Base-by-base conservation (phyloP, 257 asterid genomes). In the Oldenlandia corymbosa region DNA sequence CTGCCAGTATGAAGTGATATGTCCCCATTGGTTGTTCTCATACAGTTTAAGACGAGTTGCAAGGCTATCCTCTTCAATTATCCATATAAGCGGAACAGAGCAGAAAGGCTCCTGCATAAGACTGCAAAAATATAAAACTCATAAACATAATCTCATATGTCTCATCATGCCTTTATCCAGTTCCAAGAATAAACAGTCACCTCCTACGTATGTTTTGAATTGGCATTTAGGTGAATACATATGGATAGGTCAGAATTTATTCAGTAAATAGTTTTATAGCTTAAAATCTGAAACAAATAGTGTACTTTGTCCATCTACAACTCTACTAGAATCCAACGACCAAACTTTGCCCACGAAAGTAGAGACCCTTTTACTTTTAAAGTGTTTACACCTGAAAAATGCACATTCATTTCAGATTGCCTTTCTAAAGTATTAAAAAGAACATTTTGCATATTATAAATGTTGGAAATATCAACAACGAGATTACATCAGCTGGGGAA, bases 81-180 rank as follows among this genome's bases (percentile, higher is more conserved):
- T 85, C 99, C 96, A 93, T 78, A 93, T 74, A 36, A 93, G 86
- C 42, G 97, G 94, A 75, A 93, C 90, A 77, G 95, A 93, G 97
- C 96, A 81, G 74, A 93, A 93, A 43, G 99, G 99, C 94, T 93
- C 97, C 96, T 87, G 99, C 99, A 93, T 90, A 78, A 93, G 96
- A 95, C 99, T 93, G 99, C 94, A 87, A 68, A 85, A 75, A 83
- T 84, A 80, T 90, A 87, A 83, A 85, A 84, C 78, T 84, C 88
- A 85, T 84, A 81, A 74, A 82, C 73, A 84, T 80, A 60, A 78
- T 70, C 71, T 65, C 66, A 77, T 75, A 63, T 11, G 43, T 9
- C 20, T 60, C 28, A 64, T 46, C 10, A 32, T n/a, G 45, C 8
- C 21, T 36, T 20, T 31, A 31, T 18, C 31, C 30, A 45, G 42